Evolutionary conservation across 1,284 basidiomycete genomes (phyloP).

Genomic region (Austroboletus novae-zelandiae): DNA sequence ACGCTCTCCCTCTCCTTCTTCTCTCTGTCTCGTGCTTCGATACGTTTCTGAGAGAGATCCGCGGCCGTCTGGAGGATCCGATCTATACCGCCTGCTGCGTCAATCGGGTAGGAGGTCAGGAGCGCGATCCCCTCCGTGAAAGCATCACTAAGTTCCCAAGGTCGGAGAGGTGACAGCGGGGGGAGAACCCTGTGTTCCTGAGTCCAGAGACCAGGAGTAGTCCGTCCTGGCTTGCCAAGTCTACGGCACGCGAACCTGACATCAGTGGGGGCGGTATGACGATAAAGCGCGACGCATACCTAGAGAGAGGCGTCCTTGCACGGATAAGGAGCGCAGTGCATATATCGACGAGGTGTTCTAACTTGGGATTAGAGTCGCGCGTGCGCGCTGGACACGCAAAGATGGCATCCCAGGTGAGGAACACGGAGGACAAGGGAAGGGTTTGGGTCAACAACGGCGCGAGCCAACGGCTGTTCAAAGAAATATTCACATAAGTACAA

Average conservation of each 20-base stretch:
- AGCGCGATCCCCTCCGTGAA: slow-evolving; percentile 66
- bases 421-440: slow-evolving; percentile 56
- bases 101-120: slow-evolving; percentile 61
- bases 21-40: slow-evolving; percentile 34
- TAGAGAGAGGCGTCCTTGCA: slow-evolving; percentile 50
- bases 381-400: slow-evolving; percentile 58
- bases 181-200: slow-evolving; percentile 41
- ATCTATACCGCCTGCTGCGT: slow-evolving; percentile 65
- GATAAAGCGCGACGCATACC: slow-evolving; percentile 38
- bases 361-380: slow-evolving; percentile 55
- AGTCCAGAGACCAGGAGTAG: slow-evolving; percentile 53
- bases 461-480: slow-evolving; percentile 61
- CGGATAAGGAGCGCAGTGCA: slow-evolving; percentile 67
- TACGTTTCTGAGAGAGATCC: slow-evolving; percentile 55
- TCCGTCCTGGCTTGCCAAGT: slow-evolving; percentile 47
- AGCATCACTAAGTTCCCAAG: slow-evolving; percentile 58
- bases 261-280: background rate
- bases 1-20: slow-evolving; percentile 34
- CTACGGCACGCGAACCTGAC: slow-evolving; percentile 33
- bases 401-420: slow-evolving; percentile 68
- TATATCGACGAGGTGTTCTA: slow-evolving; percentile 65
- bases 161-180: slow-evolving; percentile 45
- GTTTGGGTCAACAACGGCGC: slow-evolving; percentile 72
- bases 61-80: slow-evolving; percentile 63
- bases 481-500: background rate